Base-by-base conservation (phyloP, 2,329 filamentous ascomycete species). In the Hawksworthiomyces lignivorus region DNA sequence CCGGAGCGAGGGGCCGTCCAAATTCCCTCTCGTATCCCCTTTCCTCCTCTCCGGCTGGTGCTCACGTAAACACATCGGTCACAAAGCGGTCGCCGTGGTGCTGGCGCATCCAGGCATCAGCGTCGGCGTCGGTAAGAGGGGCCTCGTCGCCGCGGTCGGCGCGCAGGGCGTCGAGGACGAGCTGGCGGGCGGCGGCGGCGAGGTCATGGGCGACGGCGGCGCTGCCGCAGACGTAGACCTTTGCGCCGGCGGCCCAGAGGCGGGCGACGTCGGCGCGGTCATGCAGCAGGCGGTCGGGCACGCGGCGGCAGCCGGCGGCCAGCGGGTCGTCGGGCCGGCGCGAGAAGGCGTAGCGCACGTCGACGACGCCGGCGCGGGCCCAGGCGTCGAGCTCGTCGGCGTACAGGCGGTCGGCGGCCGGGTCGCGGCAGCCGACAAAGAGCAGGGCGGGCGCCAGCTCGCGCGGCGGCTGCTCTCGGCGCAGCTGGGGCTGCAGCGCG, bases 211-310 rank as follows among this genome's bases (percentile, higher is more conserved):
- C 71, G 1, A 78, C 62, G 12, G 61, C 62, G 5, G 65, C 62
- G 32, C 73, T 76, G 4, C 82, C 82, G 54, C 82, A 87, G 2
- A 84, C 71, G 52, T 75, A 86, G 1, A 82, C 60, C 52, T 73
- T 72, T 0, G 79, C 69, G 4, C 64, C 69, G 8, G 54, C 47
- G 5, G 57, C 45, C 66, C 67, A 72, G 17, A 69, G 52, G 18
- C 56, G 48, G 12, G 53, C 46, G 3, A 69, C 48, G 29, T 65
- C 60, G 2, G 60, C 53, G 6, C 56, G 49, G 40, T 68, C 59
- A 4, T 53, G 56, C 9, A 51, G 56, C 39, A 73, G 44, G 6
- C 64, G 53, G 34, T 73, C 62, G 56, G 72, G 69, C 11, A 73
- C 69, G 47, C 71, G 68, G 49, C 56, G 59, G 48, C 60, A 74